Evolutionary conservation across 2,329 filamentous ascomycete genomes (phyloP), one percentile per base, ranked within the genome.

Genomic region (Colletotrichum sp.): DNA sequence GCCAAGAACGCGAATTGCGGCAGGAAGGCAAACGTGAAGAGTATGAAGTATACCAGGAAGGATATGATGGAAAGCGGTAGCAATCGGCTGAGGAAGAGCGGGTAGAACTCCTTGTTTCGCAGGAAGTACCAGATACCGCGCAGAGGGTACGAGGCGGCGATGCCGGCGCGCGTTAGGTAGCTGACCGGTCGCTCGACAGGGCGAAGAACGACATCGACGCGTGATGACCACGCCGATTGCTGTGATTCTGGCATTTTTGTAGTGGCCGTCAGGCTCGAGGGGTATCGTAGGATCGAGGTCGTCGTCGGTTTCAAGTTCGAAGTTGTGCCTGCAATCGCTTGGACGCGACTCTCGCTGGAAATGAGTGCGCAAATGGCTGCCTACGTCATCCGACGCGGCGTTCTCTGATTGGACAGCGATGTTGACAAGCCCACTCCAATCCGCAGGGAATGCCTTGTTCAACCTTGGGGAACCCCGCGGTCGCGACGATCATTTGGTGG

Each of bases 1-100:
- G 94, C 93, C 26, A 99, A 90, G 81, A 99, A 95, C 2, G 95
- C 95, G 72, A 95, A 95, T 83, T 99, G 95, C 0, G 96, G 96
- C 4, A 98, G 86, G 80, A 98, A 99, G 1, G 95, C 89, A 84
- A 97, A 98, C 15, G 95, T 89, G 84, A 99, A 99, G 24, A 99
- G 91, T 24, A 98, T 88, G n/a, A 93, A 87, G 77, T 98, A 95
- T 16, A 98, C 94, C 71, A 97, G 92, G 16, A 93, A 87, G 1
- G 96, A 98, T 15, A 98, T 93, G 16, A 98, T 87, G 4, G 95
- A 91, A 32, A 98, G 90, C 0, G 96, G 96, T 1, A 99, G 85
- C 4, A 99, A 88, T 18, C 96, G 93, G 28, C 94, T 89, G 73
- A 91, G 88, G 78, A 98, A 94, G 2, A 98, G 90, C 28, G 96